Evolutionary conservation across 139 green algal genomes (phyloP).

Genomic region (Limnomonas spitsbergensis): DNA sequence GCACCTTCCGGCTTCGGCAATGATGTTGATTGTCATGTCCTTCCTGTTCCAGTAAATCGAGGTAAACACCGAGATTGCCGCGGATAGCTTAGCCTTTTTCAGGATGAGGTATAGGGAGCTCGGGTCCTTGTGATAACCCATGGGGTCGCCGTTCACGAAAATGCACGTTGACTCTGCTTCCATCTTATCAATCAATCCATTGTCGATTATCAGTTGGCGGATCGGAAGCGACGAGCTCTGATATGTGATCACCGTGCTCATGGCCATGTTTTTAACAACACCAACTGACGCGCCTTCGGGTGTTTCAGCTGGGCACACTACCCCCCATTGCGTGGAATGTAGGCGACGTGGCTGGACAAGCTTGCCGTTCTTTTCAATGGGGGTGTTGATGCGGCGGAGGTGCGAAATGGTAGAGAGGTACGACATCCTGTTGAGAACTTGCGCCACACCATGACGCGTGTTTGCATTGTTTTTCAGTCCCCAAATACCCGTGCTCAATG

Average conservation of each 20-base stretch:
- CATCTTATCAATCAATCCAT: constrained; percentile 42
- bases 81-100: not conserved
- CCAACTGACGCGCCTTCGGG: constrained; percentile 56
- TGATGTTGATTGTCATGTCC: constrained; percentile 48
- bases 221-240: not conserved
- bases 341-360: constrained; percentile 52
- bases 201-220: constrained; percentile 26
- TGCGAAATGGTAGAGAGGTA: constrained; percentile 57
- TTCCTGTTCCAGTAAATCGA: constrained; percentile 1
- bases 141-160: not conserved
- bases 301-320: constrained; percentile 55
- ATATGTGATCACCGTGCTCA: constrained; percentile 31
- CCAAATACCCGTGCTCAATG: constrained; percentile 66
- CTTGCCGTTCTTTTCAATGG: constrained; percentile 2
- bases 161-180: too few relatives aligned
- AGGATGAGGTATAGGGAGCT: not conserved
- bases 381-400: constrained; percentile 34
- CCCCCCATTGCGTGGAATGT: constrained; percentile 61
- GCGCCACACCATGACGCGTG: constrained; percentile 14
- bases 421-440: constrained; percentile 56
- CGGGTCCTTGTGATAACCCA: not conserved
- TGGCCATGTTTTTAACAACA: constrained; percentile 63
- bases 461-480: constrained; percentile 27
- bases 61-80: not conserved
- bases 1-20: constrained; percentile 59